Evolutionary conservation across 2,329 filamentous ascomycete genomes (phyloP).

Genomic region (Nigrospora sphaerica): DNA sequence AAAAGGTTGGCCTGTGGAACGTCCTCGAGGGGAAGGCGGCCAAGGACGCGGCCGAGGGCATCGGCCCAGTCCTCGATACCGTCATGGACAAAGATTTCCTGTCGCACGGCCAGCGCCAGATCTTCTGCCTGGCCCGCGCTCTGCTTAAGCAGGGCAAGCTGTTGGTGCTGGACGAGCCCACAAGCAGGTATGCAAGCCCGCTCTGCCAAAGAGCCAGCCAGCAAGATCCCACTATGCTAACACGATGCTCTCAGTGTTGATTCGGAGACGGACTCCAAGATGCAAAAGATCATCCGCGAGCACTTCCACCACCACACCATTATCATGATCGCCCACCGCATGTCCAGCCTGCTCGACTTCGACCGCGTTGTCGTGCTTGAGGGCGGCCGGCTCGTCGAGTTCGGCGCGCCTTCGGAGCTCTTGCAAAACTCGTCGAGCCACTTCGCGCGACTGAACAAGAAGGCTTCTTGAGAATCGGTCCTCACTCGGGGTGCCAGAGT

Average conservation of each 20-base stretch:
- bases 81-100: conserved; percentile 20
- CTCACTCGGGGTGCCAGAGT: too few relatives aligned
- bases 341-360: conserved; percentile 25
- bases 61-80: conserved; percentile 1
- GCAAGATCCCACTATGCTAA: background rate
- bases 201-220: too few relatives aligned
- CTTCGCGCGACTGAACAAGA: conserved; percentile 3
- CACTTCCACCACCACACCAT: conserved; percentile 20
- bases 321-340: conserved; percentile 26
- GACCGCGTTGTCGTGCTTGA: conserved; percentile 24
- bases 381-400: conserved; percentile 18
- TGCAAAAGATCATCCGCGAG: conserved; percentile 3
- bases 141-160: conserved; percentile 53
- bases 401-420: conserved; percentile 13
- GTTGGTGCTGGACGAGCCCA: conserved; percentile 54
- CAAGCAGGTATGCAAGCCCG: conserved; percentile 5
- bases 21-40: conserved; percentile 23
- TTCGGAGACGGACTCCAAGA: conserved; percentile 4
- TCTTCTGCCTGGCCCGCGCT: conserved; percentile 57
- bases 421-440: background rate
- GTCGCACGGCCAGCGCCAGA: conserved; percentile 55
- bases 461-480: background rate
- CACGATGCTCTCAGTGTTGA: conserved; percentile 2
- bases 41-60: conserved; percentile 34
- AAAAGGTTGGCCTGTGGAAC: conserved; percentile 6